These are phyloP conservation scores for Macrophomina tecta DNA, from an alignment of 2,329 filamentous ascomycete species.

Conservation along the genomic window DNA sequence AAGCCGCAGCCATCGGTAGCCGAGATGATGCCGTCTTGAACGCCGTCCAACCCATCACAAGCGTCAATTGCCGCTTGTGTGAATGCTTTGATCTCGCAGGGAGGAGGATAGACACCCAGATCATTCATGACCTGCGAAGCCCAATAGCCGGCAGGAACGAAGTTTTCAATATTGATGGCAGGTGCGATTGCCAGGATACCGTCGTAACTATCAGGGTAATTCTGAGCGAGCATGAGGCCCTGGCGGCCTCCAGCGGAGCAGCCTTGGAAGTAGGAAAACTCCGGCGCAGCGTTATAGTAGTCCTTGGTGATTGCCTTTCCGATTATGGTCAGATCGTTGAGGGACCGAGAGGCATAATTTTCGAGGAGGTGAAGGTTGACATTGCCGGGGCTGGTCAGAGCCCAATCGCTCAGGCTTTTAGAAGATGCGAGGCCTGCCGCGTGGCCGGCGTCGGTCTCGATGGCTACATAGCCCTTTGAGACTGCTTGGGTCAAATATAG, in stretches of 20 bases:
- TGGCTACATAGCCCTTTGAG: background rate
- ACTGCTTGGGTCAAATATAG: background rate
- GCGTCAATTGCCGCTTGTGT: slow-evolving; percentile 27
- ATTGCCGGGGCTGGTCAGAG: slow-evolving; percentile 15
- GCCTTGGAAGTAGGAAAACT: slow-evolving; percentile 46
- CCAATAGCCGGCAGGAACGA: slow-evolving; percentile 36
- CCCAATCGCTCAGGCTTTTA: slow-evolving; percentile 27
- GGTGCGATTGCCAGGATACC: slow-evolving; percentile 50
- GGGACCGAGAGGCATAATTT: background rate
- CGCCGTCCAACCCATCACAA: slow-evolving; percentile 30
- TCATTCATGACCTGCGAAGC: slow-evolving; percentile 40
- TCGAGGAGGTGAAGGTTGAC: slow-evolving; percentile 11
- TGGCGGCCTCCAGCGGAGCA: slow-evolving; percentile 48
- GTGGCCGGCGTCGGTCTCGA: background rate
- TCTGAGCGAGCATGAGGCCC: slow-evolving; percentile 45
- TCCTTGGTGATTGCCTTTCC: slow-evolving; percentile 22
- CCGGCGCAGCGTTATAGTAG: slow-evolving; percentile 31
- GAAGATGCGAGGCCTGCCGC: background rate
- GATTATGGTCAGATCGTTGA: slow-evolving; percentile 30
- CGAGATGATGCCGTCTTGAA: slow-evolving; percentile 15
- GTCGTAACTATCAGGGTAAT: slow-evolving; percentile 46
- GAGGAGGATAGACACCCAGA: slow-evolving; percentile 32
- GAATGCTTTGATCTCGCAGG: slow-evolving; percentile 29
- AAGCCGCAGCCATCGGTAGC: background rate
- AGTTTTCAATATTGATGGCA: slow-evolving; percentile 44